These are phyloP conservation scores for Paramecium pentaurelia DNA, from an alignment of 73 alveolate genomes.

Conservation along the genomic window DNA sequence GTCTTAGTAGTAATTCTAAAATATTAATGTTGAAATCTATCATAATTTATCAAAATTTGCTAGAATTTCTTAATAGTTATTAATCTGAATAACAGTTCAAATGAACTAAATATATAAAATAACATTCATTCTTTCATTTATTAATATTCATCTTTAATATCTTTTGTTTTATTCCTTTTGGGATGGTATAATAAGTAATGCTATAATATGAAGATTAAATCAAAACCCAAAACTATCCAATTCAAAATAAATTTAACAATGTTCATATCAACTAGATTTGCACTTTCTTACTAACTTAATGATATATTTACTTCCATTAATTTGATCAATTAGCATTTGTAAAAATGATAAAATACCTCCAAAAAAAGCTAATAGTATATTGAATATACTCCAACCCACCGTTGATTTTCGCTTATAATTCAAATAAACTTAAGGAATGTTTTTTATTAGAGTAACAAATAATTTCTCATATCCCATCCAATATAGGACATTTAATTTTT, in stretches of 20 bases:
- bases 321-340: not conserved
- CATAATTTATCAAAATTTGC: too few species aligned
- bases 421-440: constrained; percentile 81
- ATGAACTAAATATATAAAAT: too few species aligned
- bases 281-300: not conserved
- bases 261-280: not conserved
- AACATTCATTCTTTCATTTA: not conserved
- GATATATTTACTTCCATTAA: not conserved
- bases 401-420: constrained; percentile 85
- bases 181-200: not conserved
- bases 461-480: constrained; percentile 86
- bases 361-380: constrained; percentile 83
- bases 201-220: not conserved
- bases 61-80: too few species aligned
- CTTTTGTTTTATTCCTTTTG: not conserved
- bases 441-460: constrained; percentile 78
- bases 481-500: constrained; percentile 48
- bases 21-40: too few species aligned
- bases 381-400: constrained; percentile 92
- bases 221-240: not conserved
- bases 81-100: too few species aligned
- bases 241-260: not conserved
- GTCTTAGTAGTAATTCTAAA: too few species aligned
- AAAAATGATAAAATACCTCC: constrained; percentile 85
- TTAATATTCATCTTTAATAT: not conserved